Base-by-base conservation (phyloP, 208 protist species). In the Blechomonas ayalai region DNA sequence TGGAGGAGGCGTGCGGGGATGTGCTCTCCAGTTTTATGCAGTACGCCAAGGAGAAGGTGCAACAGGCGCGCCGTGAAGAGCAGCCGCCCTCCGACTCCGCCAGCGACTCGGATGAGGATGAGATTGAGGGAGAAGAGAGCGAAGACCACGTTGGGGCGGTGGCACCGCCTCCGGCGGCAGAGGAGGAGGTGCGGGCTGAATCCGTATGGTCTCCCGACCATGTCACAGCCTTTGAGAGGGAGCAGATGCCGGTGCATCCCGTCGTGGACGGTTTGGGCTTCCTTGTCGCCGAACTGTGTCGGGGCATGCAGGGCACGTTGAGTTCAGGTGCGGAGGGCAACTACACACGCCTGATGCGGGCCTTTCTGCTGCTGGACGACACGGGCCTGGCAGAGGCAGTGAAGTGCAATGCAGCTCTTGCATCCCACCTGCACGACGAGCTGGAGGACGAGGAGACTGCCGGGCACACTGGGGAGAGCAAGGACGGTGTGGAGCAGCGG, bases 241-340 rank as follows among this genome's bases (percentile, higher is more conserved):
- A 71, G 20, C 53, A 58, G 12, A 53, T 89, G 20, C 51, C 46
- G 4, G 24, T 60, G 13, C 64, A 87, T 43, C 81, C 78, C 1
- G 62, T 89, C 4, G 62, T 79, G 22, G 79, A 90, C 41, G 75
- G 81, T 10, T 46, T 94, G 8, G 53, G 36, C 19, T 78, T 74
- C 39, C 74, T 89, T 22, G 55, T 38, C 3, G 75, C 65, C 6
- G 85, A 94, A 43, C 58, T 95, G 4, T 64, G 88, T 31, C 79
- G 86, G 7, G 86, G 86, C 31, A 71, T 95, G 52, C 79, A 74
- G 28, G 86, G 86, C 19, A 61, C 82, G 7, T 52, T 95, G 8
- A 89, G 58, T 67, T 77, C 86, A 22, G 73, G 62, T n/a, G 79
- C 88, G 56, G 86, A 91, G 51, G 59, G 53, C 38, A 65, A 68